phyloP scores from a whole-genome alignment of 345 rosid genomes.

The Rubroshorea leprosula region DNA sequence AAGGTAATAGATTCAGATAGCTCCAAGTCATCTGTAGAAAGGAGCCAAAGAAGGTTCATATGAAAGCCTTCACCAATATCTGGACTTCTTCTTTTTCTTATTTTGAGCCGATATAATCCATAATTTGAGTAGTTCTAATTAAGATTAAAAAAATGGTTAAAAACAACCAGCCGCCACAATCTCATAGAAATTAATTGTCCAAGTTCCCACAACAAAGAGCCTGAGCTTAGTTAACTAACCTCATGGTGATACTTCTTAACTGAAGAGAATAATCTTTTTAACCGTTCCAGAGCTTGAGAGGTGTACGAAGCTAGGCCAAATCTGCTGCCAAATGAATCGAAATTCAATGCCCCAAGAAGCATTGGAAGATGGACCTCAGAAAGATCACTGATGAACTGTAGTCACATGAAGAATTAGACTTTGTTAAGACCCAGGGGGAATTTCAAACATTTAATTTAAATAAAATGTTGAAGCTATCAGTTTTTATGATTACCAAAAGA shows the following conservation, averaged over 20 bases:
- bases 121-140: no score
- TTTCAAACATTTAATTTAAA: background rate
- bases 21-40: no score
- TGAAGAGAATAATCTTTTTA: conserved; percentile 34
- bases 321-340: conserved; percentile 20
- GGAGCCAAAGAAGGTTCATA: no score
- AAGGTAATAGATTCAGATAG: no score
- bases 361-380: conserved; percentile 31
- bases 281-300: conserved; percentile 30
- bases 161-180: no score
- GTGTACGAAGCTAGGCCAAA: conserved; percentile 22
- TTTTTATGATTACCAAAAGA: background rate
- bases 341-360: conserved; percentile 23
- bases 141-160: no score
- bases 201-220: no score
- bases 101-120: no score
- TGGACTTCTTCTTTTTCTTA: no score
- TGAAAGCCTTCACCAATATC: no score
- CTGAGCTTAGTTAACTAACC: conserved; percentile 35
- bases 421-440: conserved; percentile 3
- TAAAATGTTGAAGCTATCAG: background rate
- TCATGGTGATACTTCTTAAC: conserved; percentile 61
- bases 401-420: conserved; percentile 14
- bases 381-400: conserved; percentile 35
- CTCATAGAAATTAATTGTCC: no score